phyloP scores from a whole-genome alignment of 2,329 filamentous ascomycete genomes.

The Diplocarpon mali region DNA sequence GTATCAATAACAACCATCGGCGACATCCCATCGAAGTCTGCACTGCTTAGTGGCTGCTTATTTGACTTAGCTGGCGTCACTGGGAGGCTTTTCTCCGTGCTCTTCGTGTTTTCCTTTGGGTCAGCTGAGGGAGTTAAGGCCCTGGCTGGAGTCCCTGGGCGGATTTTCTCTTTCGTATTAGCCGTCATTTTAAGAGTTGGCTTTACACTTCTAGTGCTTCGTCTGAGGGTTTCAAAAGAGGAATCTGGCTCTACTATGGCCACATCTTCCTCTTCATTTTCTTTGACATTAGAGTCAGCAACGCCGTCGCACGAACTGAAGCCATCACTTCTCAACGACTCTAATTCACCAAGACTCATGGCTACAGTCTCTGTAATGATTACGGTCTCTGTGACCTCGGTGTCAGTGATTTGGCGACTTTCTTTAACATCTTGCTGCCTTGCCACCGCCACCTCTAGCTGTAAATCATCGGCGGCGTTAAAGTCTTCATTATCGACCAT shows the following conservation, averaged over 20 bases:
- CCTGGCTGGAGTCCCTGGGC: slow-evolving; percentile 4
- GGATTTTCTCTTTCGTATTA: slow-evolving; percentile 9
- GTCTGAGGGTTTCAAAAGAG: slow-evolving; percentile 8
- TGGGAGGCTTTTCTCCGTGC: slow-evolving; percentile 9
- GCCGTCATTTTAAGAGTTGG: slow-evolving; percentile 3
- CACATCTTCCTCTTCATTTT: not conserved
- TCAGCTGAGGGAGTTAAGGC: not conserved
- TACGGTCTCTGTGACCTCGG: not conserved
- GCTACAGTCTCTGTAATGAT: not conserved
- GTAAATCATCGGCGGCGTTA: not conserved
- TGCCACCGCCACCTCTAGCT: not conserved
- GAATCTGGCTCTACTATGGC: slow-evolving; percentile 2
- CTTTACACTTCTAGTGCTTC: slow-evolving; percentile 14
- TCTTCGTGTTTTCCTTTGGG: not conserved
- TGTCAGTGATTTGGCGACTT: not conserved
- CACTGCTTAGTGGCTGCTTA: not conserved
- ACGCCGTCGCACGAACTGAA: not conserved
- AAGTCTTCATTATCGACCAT: not conserved
- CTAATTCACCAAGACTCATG: not conserved
- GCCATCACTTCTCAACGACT: not conserved
- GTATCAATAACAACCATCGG: slow-evolving; percentile 17
- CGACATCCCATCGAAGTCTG: slow-evolving; percentile 10
- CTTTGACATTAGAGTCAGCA: not conserved
- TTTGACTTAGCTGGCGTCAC: slow-evolving; percentile 7
- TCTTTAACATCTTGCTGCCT: not conserved